Evolutionary conservation across 2,329 filamentous ascomycete genomes (phyloP), one percentile per base, ranked within the genome.

Genomic region (Aureobasidium sp.): DNA sequence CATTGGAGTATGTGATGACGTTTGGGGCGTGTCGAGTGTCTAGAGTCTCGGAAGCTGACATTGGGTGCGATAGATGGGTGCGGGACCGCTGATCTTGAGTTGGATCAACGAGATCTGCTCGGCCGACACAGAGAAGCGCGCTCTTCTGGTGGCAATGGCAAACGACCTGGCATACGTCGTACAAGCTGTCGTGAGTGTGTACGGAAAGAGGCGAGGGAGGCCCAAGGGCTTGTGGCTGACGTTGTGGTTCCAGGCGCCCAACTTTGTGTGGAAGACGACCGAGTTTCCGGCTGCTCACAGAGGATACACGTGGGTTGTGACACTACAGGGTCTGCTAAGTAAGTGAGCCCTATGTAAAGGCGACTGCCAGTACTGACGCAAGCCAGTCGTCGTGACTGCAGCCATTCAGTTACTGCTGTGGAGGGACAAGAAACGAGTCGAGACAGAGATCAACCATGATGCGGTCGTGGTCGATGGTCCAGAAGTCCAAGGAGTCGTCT

Each of bases 101-200:
- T 61, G 58, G 58, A 61, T 50, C 47, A 61, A 61, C 31, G 58
- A 61, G 33, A 61, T 61, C 2, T 61, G 58, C 58, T 38, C 43
- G 9, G 58, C 29, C 40, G 58, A 61, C 33, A 50, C 58, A 15
- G 58, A 61, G 31, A 61, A 61, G 23, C 58, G 58, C 2, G 58
- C 58, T n/a, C 33, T 61, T 36, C 58, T 61, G 18, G 58, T 61
- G 4, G 58, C 58, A 11, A 61, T 61, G 58, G 58, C 58, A 23
- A 61, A 61, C 33, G 58, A 61, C n/a, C 58, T 61, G 18, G 58
- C 58, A n/a, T 61, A 61, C n/a, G 58, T 61, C 31, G 58, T 61
- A 10, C 58, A 61, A 31, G 58, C 58, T 25, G 58, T 61, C 31
- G 58, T 61, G 42, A 61, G 58, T 50, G 7, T 23, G 13, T 40